Percentiles rank a stretch among this genome's conserved stretches.
These are phyloP conservation scores for Penicillium sp. DNA, from an alignment of 2,329 filamentous ascomycete species.

Conservation along the genomic window DNA sequence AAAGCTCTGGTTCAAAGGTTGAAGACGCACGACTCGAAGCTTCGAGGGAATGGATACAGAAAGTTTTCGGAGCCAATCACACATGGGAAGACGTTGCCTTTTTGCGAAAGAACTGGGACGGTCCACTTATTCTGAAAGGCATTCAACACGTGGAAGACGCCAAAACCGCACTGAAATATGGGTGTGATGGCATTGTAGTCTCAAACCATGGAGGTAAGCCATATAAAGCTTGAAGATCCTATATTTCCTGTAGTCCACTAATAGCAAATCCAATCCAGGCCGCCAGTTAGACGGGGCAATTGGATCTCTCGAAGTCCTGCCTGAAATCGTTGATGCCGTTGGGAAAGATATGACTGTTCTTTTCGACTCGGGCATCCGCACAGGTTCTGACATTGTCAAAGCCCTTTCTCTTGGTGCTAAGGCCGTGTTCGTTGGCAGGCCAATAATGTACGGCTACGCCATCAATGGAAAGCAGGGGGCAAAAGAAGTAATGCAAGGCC, in stretches of 20 bases:
- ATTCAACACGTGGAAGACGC: conserved; percentile 13
- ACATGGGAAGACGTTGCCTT: conserved; percentile 61
- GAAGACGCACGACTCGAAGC: conserved; percentile 51
- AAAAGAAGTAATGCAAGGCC: conserved; percentile 24
- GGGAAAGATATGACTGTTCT: conserved; percentile 12
- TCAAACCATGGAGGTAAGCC: conserved; percentile 39
- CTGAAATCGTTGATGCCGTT: conserved; percentile 48
- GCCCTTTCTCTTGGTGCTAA: conserved; percentile 14
- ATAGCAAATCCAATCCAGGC: conserved; percentile 29
- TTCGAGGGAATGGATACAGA: conserved; percentile 50
- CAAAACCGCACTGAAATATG: conserved; percentile 18
- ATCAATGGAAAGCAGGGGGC: conserved; percentile 13
- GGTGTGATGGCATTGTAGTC: conserved; percentile 26
- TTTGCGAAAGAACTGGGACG: conserved; percentile 58
- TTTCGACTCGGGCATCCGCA: conserved; percentile 14
- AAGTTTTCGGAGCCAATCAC: conserved; percentile 49
- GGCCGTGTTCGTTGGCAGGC: conserved; percentile 12
- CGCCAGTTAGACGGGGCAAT: conserved; percentile 44
- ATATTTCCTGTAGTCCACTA: conserved; percentile 54
- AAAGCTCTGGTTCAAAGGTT: conserved; percentile 41
- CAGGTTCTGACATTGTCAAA: conserved; percentile 14
- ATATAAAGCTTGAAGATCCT: conserved; percentile 41
- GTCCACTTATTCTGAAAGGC: conserved; percentile 24
- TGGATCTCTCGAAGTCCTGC: conserved; percentile 47
- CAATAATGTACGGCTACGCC: conserved; percentile 12